Evolutionary conservation across 768 basidiomycete species (phyloP).

Genomic region (Kwoniella dendrophila): DNA sequence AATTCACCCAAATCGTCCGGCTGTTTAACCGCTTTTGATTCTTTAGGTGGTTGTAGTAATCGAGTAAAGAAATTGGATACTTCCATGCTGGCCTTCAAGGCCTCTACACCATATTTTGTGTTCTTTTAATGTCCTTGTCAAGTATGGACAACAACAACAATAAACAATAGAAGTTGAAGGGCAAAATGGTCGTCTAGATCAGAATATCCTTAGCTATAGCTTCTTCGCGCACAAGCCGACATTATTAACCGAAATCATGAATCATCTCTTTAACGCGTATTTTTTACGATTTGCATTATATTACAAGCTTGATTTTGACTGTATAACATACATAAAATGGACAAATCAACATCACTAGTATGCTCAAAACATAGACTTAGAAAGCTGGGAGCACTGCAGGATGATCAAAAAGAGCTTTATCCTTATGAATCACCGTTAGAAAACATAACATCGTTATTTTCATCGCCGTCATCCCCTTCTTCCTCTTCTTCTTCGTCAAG

Average conservation of each 20-base stretch:
- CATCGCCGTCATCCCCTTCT: slow-evolving; percentile 17
- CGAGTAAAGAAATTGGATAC: slow-evolving; percentile 46
- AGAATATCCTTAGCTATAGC: too few species aligned
- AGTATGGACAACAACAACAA: too few species aligned
- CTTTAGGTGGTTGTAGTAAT: slow-evolving; percentile 40
- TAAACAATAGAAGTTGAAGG: too few species aligned
- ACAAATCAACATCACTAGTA: not conserved
- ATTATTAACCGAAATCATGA: not conserved
- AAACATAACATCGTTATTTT: slow-evolving; percentile 28
- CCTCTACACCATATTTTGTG: not conserved
- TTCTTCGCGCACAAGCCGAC: not conserved
- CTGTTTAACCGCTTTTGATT: slow-evolving; percentile 6
- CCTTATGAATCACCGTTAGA: slow-evolving; percentile 11
- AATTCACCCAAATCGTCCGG: slow-evolving; percentile 43
- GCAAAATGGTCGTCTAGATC: too few species aligned
- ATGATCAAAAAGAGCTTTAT: not conserved
- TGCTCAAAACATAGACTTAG: not conserved
- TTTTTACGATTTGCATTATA: too few species aligned
- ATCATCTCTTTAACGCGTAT: not conserved
- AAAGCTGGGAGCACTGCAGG: not conserved
- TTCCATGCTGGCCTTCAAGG: slow-evolving; percentile 33
- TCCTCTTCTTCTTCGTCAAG: slow-evolving; percentile 16
- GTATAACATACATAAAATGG: not conserved
- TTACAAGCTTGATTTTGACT: too few species aligned
- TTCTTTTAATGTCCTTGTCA: not conserved